Evolutionary conservation across 2,329 filamentous ascomycete species (phyloP), one percentile per base, ranked within the genome.

Genomic region (Colletotrichum salicis): DNA sequence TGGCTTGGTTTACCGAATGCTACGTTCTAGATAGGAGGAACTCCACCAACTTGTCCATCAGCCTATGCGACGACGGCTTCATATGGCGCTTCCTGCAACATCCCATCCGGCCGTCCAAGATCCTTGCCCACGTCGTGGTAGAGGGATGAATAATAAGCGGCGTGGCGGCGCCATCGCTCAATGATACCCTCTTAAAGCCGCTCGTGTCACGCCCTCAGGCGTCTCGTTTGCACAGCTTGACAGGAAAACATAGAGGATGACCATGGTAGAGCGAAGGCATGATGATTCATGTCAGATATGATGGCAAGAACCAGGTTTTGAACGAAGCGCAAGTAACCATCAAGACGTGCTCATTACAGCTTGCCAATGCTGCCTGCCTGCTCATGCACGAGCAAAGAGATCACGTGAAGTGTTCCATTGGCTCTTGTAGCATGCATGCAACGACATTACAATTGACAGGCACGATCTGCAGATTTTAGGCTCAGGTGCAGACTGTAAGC

Each of bases 351-450:
- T 37, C 19, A 60, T 22, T 31, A 55, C 59, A 64, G 59, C 59
- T 12, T 27, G 35, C 65, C 13, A 22, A 48, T 60, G 59, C 65
- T 55, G 65, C 13, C 62, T 48, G 63, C 63, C 52, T n/a, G 41
- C 15, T 48, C 41, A 48, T 24, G 61, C 54, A 54, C 54, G 45
- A 27, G 55, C n/a, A 45, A 22, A 29, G 22, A 33, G 61, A 45
- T 55, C 22, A 33, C 19, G 45, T 51, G 59, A 69, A 64, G 31
- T 41, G 24, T n/a, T 59, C 66, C 64, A 70, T 70, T 72, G 70
- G 70, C 55, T 51, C 48, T 51, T 8, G 8, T 45, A n/a, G 27
- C 41, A 33, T 64, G 70, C 54, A 56, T 45, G 48, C 65, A 72
- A 64, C 65, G 55, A 64, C 60, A 70, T 54, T 22, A 15, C 37